phyloP scores from a whole-genome alignment of 176 grass and related monocot genomes.

The Juncus effusus region DNA sequence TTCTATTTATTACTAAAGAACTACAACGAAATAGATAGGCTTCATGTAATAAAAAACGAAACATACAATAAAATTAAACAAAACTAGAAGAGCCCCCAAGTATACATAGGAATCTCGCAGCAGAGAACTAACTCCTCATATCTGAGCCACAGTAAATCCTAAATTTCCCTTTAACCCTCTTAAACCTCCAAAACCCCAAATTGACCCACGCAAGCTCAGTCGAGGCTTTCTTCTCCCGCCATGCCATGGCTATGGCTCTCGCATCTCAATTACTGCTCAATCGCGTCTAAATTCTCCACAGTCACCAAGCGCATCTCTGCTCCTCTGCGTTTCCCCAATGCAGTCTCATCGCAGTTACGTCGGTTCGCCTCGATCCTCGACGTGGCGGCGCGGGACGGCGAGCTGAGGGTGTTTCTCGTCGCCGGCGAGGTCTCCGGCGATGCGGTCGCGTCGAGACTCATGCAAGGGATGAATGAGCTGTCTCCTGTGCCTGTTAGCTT shows the following conservation, averaged over 20 bases:
- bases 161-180: too few species aligned
- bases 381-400: constrained; percentile 61
- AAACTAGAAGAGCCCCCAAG: too few species aligned
- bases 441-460: constrained; percentile 73
- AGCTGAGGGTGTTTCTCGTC: constrained; percentile 82
- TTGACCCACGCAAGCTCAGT: too few species aligned
- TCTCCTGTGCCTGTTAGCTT: constrained; percentile 72
- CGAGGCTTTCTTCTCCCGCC: background rate
- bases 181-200: too few species aligned
- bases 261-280: background rate
- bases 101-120: too few species aligned
- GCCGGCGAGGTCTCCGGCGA: constrained; percentile 96
- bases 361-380: constrained; percentile 43
- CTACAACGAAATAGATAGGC: too few species aligned
- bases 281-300: background rate
- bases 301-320: background rate
- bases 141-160: too few species aligned
- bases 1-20: too few species aligned
- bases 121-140: too few species aligned
- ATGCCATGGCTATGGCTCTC: background rate
- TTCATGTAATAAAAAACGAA: too few species aligned
- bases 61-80: too few species aligned
- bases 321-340: background rate
- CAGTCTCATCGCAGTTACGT: background rate
- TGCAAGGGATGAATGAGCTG: constrained; percentile 61